A percentile compares a stretch with the other conserved stretches of the same genome.
These are phyloP conservation scores for Trametes versicolor DNA, from an alignment of 1,284 basidiomycete genomes.

Conservation along the genomic window DNA sequence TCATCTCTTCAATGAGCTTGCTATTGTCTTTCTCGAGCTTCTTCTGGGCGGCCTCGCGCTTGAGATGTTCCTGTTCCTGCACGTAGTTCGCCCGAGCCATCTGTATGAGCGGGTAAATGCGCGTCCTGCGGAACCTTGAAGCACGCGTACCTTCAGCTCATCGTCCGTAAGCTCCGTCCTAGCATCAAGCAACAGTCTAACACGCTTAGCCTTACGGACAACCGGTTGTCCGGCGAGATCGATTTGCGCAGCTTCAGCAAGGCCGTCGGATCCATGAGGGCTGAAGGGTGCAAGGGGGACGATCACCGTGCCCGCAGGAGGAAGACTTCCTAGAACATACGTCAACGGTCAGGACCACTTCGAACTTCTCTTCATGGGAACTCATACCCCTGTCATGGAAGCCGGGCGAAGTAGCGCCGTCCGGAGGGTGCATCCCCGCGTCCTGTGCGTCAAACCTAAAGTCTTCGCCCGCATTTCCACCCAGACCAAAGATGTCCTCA, in stretches of 20 bases:
- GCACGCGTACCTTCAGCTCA: constrained; percentile 67
- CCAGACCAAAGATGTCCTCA: constrained; percentile 11
- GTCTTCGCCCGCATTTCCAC: constrained; percentile 28
- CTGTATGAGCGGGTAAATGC: constrained; percentile 45
- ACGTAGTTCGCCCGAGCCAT: constrained; percentile 73
- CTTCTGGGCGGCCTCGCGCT: constrained; percentile 61
- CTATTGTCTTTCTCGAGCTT: constrained; percentile 64
- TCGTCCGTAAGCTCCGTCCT: constrained; percentile 82
- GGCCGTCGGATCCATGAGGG: constrained; percentile 27
- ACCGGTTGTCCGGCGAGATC: constrained; percentile 49
- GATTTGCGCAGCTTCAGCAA: constrained; percentile 10
- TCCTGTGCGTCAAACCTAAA: constrained; percentile 36
- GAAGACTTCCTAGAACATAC: constrained; percentile 16
- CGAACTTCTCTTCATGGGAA: not conserved
- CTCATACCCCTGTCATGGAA: constrained; percentile 7
- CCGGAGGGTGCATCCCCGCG: constrained; percentile 15
- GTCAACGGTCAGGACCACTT: not conserved
- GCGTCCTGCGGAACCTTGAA: not conserved
- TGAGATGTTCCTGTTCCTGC: constrained; percentile 64
- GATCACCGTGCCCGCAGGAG: constrained; percentile 36
- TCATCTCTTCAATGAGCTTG: constrained; percentile 65
- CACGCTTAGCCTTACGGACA: constrained; percentile 48
- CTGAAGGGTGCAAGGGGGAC: constrained; percentile 39
- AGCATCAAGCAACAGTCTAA: constrained; percentile 59
- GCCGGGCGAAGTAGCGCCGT: constrained; percentile 2